Evolutionary conservation across 2,329 filamentous ascomycete species (phyloP), one percentile per base, ranked within the genome.

Genomic region (Aspergillus sergii): DNA sequence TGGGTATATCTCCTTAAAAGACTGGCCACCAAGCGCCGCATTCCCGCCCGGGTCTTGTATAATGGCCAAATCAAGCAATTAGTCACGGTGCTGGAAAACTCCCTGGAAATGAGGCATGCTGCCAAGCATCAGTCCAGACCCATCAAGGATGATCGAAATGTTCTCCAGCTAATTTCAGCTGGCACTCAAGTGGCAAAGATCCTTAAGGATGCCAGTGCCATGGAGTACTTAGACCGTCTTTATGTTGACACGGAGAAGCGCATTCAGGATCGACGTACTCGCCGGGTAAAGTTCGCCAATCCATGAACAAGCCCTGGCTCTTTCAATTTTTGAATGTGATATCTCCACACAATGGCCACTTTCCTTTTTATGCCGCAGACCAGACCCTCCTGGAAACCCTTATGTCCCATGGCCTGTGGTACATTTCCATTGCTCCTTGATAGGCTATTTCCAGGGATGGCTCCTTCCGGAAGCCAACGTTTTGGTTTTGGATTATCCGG

Each of bases 31-130:
- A 95, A 94, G 81, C 86, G 92, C 68, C 88, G 92, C 66, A 94
- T 96, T 69, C 92, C 92, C 7, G 91, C 92, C 54, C 85, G 92
- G 61, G 91, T 95, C 23, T 82, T 96, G 50, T 95, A 94, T 82
- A 92, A 95, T 76, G 91, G 91, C 64, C 92, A 96, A 80, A 96
- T 96, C 80, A 95, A 94, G 80, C 92, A 95, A 78, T 89, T 96
- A 78, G 91, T 95, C 68, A 95, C 92, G 48, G 91, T 95, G 34
- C 81, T 96, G 71, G 92, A 96, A 75, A 96, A 95, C 79, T 94
- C 91, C 55, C 82, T 96, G 72, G 92, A 94, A 81, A 94, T 94
- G 91, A 86, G 92, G 66, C 91, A 94, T 77, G 91, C 91, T 63
- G 90, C 91, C 56, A 93, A 93, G 78, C 90, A 94, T 79, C 91